phyloP scores from a whole-genome alignment of 2,329 filamentous ascomycete genomes.

The Xylaria sp. region DNA sequence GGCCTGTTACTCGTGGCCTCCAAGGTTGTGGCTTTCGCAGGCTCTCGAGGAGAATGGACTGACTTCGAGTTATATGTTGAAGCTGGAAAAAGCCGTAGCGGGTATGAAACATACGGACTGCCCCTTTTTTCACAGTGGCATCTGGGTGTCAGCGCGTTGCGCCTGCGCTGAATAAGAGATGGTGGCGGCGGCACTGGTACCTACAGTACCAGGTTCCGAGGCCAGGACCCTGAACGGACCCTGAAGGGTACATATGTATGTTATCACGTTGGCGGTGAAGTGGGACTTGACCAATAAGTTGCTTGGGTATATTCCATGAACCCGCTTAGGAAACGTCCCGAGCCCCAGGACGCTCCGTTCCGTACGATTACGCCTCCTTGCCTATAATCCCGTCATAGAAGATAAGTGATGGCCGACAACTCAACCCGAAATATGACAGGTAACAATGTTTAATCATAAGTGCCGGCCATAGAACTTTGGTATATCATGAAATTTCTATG shows the following conservation, averaged over 20 bases:
- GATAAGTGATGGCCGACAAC: background rate
- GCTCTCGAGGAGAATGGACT: slow-evolving; percentile 14
- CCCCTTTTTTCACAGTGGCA: background rate
- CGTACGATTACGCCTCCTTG: background rate
- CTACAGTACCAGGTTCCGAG: slow-evolving; percentile 6
- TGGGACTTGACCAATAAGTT: slow-evolving; percentile 1
- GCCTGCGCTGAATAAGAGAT: slow-evolving; percentile 10
- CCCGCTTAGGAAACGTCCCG: slow-evolving; percentile 17
- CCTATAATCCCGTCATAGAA: background rate
- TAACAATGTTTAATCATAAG: background rate
- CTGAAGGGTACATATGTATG: slow-evolving; percentile 6
- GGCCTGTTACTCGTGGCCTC: background rate
- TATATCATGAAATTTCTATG: background rate
- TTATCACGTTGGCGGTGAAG: slow-evolving; percentile 11
- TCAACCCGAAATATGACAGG: slow-evolving; percentile 20
- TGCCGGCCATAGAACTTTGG: background rate
- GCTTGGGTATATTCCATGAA: slow-evolving; percentile 1
- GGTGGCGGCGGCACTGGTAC: slow-evolving; percentile 13
- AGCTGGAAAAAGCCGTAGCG: background rate
- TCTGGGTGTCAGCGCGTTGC: background rate
- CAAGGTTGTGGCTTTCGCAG: background rate
- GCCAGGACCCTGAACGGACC: background rate
- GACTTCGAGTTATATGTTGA: background rate
- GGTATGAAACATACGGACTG: background rate
- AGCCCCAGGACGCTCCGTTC: slow-evolving; percentile 1